Conservation (phyloP, 345 rosid genomes). For the Zanthoxylum bungeanum region DNA sequence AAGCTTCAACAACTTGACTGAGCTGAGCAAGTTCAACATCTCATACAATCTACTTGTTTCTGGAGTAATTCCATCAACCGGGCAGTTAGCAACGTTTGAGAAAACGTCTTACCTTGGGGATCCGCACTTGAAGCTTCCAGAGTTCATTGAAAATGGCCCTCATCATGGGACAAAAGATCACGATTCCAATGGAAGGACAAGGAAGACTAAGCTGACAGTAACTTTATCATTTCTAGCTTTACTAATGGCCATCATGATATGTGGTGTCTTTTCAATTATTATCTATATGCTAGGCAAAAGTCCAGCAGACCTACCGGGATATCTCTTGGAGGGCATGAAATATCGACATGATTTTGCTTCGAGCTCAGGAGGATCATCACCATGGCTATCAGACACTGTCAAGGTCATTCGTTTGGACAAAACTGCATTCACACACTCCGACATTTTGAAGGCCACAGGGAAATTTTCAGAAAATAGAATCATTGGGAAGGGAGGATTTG, state of each 20-base stretch:
- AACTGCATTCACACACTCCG: conserved; percentile 72
- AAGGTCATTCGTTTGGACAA: conserved; percentile 76
- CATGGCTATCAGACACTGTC: conserved; percentile 67
- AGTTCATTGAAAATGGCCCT: conserved; percentile 37
- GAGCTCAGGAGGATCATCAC: conserved; percentile 70
- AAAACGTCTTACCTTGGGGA: conserved; percentile 70
- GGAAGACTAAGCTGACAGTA: conserved; percentile 29
- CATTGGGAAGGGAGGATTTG: conserved; percentile 86
- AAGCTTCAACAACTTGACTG: conserved; percentile 53
- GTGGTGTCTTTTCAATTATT: conserved; percentile 45
- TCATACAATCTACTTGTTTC: conserved; percentile 74
- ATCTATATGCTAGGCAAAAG: conserved; percentile 37
- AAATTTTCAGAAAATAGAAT: conserved; percentile 72
- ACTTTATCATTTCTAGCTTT: conserved; percentile 40
- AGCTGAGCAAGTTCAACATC: conserved; percentile 77
- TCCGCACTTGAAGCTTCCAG: conserved; percentile 56
- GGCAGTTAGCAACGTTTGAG: conserved; percentile 77
- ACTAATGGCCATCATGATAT: conserved; percentile 31
- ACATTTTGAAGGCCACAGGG: conserved; percentile 78
- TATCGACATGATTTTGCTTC: conserved; percentile 46
- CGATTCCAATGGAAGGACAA: not conserved
- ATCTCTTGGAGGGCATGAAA: conserved; percentile 50
- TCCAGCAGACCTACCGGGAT: conserved; percentile 33
- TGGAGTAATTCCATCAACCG: conserved; percentile 64
- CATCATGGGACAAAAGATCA: not conserved